Evolutionary conservation across 2,329 filamentous ascomycete genomes (phyloP).

Genomic region (Podosphaera xanthii): DNA sequence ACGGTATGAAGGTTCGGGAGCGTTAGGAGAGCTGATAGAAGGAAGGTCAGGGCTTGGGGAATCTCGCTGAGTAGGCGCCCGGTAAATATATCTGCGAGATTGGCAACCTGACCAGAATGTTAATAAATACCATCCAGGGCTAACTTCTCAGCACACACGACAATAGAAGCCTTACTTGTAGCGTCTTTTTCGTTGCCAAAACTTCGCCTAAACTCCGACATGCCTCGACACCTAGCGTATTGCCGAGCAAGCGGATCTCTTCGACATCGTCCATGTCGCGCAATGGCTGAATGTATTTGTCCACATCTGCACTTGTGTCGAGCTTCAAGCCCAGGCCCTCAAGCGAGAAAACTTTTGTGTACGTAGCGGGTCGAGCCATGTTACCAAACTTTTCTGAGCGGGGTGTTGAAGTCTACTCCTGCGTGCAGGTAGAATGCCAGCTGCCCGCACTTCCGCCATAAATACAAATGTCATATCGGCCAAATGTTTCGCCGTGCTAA

Average conservation of each 20-base stretch:
- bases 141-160: not conserved
- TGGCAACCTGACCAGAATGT: conserved; percentile 36
- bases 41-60: conserved; percentile 62
- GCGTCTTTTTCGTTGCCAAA: conserved; percentile 59
- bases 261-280: conserved; percentile 51
- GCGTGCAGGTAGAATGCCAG: too few species aligned
- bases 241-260: conserved; percentile 69
- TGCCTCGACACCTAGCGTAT: conserved; percentile 77
- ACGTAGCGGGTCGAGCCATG: too few species aligned
- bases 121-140: not conserved
- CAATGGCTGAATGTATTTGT: conserved; percentile 59
- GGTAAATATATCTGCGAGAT: conserved; percentile 95
- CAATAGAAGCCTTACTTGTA: conserved; percentile 32
- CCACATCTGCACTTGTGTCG: conserved; percentile 66
- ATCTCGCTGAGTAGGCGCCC: conserved; percentile 84
- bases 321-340: conserved; percentile 86
- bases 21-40: conserved; percentile 70
- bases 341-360: conserved; percentile 56
- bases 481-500: not conserved
- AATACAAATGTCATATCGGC: not conserved
- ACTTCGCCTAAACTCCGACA: conserved; percentile 69
- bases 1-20: conserved; percentile 72
- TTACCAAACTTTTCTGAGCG: too few species aligned
- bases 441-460: too few species aligned
- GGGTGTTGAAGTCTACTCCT: too few species aligned